These are phyloP conservation scores for Nannochloropsis salina DNA, from an alignment of 108 stramenopile species.

Conservation along the genomic window DNA sequence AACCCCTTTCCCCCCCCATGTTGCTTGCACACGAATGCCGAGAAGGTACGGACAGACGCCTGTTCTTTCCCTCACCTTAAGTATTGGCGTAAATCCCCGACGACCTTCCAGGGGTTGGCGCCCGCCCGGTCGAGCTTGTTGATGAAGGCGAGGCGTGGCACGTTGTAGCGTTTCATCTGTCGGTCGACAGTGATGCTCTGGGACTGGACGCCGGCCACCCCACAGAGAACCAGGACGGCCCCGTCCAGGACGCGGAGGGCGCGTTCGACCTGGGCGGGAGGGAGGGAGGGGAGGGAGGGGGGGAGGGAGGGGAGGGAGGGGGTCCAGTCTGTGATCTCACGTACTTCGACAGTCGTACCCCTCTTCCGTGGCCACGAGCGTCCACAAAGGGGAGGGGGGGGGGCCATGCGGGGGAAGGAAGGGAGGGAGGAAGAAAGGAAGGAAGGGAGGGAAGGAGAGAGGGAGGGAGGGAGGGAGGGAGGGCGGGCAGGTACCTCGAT, in stretches of 20 bases:
- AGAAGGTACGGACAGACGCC: too few species aligned
- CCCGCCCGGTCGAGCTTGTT: constrained; percentile 98
- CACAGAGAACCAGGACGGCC: constrained; percentile 80
- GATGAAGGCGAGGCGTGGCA: constrained; percentile 95
- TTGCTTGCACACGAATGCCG: too few species aligned
- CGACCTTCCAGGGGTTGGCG: constrained; percentile 65
- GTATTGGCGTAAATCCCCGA: constrained; percentile 53
- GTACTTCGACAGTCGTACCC: neutral
- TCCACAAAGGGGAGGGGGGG: neutral
- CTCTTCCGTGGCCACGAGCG: neutral
- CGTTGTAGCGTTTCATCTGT: constrained; percentile 84
- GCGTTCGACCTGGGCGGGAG: constrained; percentile 71
- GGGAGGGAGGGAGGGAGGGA: neutral
- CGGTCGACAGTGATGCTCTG: constrained; percentile 97
- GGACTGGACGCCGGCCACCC: constrained; percentile 95
- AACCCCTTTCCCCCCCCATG: too few species aligned
- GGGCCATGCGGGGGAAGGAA: neutral
- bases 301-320: neutral
- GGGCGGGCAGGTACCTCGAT: constrained; percentile 47
- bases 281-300: neutral
- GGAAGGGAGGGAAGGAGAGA: neutral
- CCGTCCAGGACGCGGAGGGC: constrained; percentile 98
- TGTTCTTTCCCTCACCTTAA: too few species aligned
- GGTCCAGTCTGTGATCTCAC: too few species aligned
- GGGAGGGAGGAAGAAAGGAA: neutral